phyloP scores from a whole-genome alignment of 352 stramenopile genomes.

The Phytophthora macrochlamydospora region DNA sequence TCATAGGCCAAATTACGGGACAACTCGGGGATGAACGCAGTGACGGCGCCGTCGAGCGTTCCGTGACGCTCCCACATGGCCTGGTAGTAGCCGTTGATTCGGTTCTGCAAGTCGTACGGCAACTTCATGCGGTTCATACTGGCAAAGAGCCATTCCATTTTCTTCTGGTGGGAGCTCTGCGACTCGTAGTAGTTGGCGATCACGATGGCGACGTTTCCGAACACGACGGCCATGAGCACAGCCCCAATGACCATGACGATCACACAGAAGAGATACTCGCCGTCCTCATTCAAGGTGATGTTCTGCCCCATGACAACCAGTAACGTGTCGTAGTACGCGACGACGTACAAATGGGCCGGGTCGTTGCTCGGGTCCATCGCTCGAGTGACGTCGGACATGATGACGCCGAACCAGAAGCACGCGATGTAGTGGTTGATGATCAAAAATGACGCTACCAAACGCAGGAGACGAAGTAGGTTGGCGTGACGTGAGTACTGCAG shows the following conservation, averaged over 20 bases:
- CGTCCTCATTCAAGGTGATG: constrained; percentile 65
- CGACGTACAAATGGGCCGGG: constrained; percentile 55
- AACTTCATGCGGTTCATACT: constrained; percentile 86
- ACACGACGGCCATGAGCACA: constrained; percentile 86
- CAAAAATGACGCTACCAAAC: constrained; percentile 69
- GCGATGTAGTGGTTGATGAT: constrained; percentile 82
- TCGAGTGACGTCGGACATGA: constrained; percentile 64
- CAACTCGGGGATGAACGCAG: constrained; percentile 79
- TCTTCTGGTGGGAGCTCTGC: constrained; percentile 83
- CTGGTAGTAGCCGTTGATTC: constrained; percentile 88
- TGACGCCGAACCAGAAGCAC: constrained; percentile 74
- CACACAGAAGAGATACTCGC: constrained; percentile 79
- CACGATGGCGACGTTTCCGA: constrained; percentile 86
- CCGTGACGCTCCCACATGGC: constrained; percentile 87
- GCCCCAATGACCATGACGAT: constrained; percentile 71
- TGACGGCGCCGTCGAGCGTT: constrained; percentile 76
- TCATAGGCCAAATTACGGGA: constrained; percentile 84
- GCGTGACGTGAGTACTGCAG: constrained; percentile 82
- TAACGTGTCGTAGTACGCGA: constrained; percentile 70
- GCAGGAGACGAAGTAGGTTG: constrained; percentile 72
- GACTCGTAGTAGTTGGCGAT: constrained; percentile 89
- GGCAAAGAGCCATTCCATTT: constrained; percentile 88
- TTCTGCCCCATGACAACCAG: constrained; percentile 87
- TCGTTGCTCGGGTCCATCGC: constrained; percentile 32
- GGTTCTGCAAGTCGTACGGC: constrained; percentile 77